Conservation (phyloP, 768 basidiomycete genomes). For the Atractiella rhizophila region DNA sequence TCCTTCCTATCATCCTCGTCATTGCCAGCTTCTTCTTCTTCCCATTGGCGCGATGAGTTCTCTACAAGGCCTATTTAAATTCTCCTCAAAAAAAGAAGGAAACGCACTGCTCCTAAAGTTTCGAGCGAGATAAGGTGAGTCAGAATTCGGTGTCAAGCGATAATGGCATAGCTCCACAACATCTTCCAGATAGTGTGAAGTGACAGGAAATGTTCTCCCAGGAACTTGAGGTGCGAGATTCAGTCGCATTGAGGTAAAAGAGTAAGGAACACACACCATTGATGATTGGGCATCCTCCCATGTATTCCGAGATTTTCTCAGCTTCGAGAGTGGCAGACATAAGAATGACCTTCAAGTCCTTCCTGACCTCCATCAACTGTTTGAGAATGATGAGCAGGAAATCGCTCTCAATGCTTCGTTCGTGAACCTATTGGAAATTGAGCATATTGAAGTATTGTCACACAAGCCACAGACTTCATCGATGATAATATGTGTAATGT, state of each 20-base stretch:
- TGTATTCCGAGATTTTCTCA: constrained; percentile 45
- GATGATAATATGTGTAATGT: constrained; percentile 83
- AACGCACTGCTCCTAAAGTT: too few species aligned
- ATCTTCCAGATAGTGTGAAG: constrained; percentile 64
- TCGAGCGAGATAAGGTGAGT: constrained; percentile 36
- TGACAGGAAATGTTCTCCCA: constrained; percentile 82
- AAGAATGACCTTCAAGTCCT: constrained; percentile 76
- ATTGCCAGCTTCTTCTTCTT: constrained; percentile 34
- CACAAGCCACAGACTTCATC: constrained; percentile 39
- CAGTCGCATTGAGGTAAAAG: too few species aligned
- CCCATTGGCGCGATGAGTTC: not conserved
- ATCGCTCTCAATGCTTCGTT: constrained; percentile 88
- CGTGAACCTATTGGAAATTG: constrained; percentile 50
- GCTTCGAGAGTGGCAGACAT: constrained; percentile 89
- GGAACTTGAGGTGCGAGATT: too few species aligned
- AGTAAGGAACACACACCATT: too few species aligned
- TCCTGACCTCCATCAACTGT: constrained; percentile 44
- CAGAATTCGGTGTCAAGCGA: constrained; percentile 11
- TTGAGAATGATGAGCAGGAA: constrained; percentile 85
- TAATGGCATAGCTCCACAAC: constrained; percentile 44
- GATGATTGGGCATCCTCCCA: constrained; percentile 54
- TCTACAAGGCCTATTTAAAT: constrained; percentile 23
- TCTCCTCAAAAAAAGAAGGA: too few species aligned
- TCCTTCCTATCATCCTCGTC: constrained; percentile 28
- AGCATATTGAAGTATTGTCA: not conserved